Evolutionary conservation across 2,329 filamentous ascomycete genomes (phyloP).

Genomic region (Neonectria magnoliae): DNA sequence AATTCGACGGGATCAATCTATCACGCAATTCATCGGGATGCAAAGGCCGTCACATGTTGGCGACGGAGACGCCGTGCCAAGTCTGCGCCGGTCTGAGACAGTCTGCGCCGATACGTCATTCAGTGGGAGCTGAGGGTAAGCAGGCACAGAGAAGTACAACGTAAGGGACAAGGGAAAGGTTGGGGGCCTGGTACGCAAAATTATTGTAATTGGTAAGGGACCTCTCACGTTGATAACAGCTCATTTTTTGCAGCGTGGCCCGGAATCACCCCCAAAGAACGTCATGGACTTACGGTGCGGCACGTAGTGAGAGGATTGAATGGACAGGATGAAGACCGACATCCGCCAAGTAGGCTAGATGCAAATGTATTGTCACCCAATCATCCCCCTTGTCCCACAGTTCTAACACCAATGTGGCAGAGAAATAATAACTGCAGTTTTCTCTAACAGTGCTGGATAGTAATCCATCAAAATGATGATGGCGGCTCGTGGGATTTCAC

Average conservation of each 20-base stretch:
- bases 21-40: background rate
- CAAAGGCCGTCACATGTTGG: background rate
- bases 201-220: background rate
- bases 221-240: background rate
- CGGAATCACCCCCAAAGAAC: too few species aligned
- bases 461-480: too few species aligned
- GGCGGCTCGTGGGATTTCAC: too few species aligned
- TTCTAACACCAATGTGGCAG: too few species aligned
- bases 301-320: background rate
- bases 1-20: background rate
- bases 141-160: background rate
- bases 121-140: background rate
- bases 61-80: background rate
- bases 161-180: too few species aligned
- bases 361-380: too few species aligned
- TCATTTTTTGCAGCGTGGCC: background rate
- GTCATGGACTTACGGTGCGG: too few species aligned
- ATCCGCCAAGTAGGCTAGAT: background rate
- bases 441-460: too few species aligned
- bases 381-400: too few species aligned
- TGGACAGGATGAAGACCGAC: background rate
- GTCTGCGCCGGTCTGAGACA: background rate
- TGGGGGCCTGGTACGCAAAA: background rate
- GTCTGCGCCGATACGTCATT: background rate
- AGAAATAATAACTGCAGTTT: too few species aligned